Base-by-base conservation (phyloP, 345 rosid species). In the Sisymbrium irio region DNA sequence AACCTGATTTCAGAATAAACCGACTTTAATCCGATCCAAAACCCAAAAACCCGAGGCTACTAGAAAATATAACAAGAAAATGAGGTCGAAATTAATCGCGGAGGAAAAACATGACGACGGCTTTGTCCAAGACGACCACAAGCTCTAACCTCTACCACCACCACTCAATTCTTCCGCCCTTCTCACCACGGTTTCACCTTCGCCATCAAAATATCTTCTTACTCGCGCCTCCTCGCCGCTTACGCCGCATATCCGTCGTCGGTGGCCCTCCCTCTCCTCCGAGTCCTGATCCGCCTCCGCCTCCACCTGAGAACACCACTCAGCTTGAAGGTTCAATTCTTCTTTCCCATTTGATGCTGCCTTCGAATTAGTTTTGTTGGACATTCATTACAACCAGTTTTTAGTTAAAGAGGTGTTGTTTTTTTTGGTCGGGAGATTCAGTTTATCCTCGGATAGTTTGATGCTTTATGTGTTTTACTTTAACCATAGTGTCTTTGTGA, bases 241-340 rank as follows among this genome's bases (percentile, higher is more conserved):
- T 65, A 63, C 75, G 72, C 50, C 60, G 78, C 58, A 64, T 77
- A 67, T 58, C 82, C 2, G 85, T 79, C 62, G 68, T 33, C 17
- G 80, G 78, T 47, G 62, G 81, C 25, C 62, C 83, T 45, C 79
- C 84, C 18, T 65, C 88, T 75, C 64, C 87, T 28, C 77, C 84
- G 12, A 61, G 72, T 25, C 74, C 85, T 55, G 89, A 85, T 46
- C 91, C 84, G 3, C 57, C 58, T 53, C 39, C 39, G 45, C 17
- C 84, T 49, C 87, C 84, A 4, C 74, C 73, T 41, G 77, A 67
- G 25, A 74, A 75, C 57, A 67, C 82, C 1, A 49, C 57, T 77
- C 76, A 37, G 12, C 75, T 67, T 64, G 40, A 39, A 76, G 96
- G 96, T 89, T 58, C 20, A 9, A 30, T 70, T 63, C 61, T 57